A percentile compares a stretch with the other conserved stretches of the same genome.
phyloP scores from a whole-genome alignment of 2,329 filamentous ascomycete genomes.

The Colletotrichum tropicale region DNA sequence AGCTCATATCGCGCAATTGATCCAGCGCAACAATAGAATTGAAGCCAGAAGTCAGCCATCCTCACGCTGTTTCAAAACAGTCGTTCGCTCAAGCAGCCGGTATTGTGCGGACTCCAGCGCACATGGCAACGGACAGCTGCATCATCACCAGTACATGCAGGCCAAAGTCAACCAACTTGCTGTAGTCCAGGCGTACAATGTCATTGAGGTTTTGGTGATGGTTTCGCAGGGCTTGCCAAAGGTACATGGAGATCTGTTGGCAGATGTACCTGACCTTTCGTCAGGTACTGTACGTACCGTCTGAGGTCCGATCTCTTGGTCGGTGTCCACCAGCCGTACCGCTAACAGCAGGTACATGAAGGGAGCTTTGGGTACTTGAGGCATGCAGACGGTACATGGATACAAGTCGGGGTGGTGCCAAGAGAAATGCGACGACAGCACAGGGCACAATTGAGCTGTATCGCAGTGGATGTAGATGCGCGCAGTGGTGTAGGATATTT shows the following conservation, averaged over 20 bases:
- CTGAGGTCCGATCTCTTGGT: conserved; percentile 6
- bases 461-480: background rate
- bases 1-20: background rate
- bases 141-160: background rate
- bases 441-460: background rate
- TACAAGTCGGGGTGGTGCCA: background rate
- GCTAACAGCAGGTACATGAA: conserved; percentile 14
- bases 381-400: conserved; percentile 4
- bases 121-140: background rate
- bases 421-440: background rate
- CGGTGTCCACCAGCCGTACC: conserved; percentile 15
- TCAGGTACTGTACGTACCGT: conserved; percentile 17
- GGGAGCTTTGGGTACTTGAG: conserved; percentile 9
- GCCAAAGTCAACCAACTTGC: background rate
- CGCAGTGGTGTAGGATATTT: background rate
- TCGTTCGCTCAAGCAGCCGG: background rate
- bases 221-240: background rate
- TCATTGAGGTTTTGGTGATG: background rate
- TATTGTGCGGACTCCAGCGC: background rate
- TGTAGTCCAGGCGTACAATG: background rate
- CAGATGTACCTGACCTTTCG: background rate
- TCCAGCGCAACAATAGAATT: background rate
- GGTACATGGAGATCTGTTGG: background rate
- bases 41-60: background rate
- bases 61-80: background rate